Base-by-base conservation (phyloP, 1,284 basidiomycete species). In the Dichomitus squalens region DNA sequence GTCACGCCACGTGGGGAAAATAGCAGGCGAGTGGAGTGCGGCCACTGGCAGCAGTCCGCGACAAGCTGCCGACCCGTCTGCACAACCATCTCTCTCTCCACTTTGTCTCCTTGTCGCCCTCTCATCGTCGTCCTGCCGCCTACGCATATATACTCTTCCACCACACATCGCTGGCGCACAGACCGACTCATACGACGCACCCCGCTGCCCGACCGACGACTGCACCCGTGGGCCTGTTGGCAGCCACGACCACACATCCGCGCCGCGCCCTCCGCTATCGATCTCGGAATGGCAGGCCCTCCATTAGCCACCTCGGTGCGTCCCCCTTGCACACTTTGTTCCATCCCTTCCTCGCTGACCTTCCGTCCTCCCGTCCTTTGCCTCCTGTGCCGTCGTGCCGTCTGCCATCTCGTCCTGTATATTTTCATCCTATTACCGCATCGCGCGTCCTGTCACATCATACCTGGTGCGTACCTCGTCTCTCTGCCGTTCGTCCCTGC, bases 271-370 rank as follows among this genome's bases (percentile, higher is more conserved):
- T 46, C 53, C 53, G 21, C 53, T 35, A 57, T 57, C 58, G 55
- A 53, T 53, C 55, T 54, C 51, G 33, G 55, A 49, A 63, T 63
- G 61, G 58, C 55, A 56, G 56, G 43, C 35, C 58, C 53, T 29
- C 23, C 57, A 18, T 23, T 52, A 44, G 53, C 40, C 34, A 43
- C 34, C 38, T 46, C 49, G 29, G 29, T 47, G 27, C 9, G 43
- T 41, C 12, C 27, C 40, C 14, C 39, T 40, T 11, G 2, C 6
- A 1, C 5, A 11, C 18, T 29, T 21, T 3, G 4, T 8, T 33
- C 11, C 29, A 47, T 34, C 31, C 29, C 29, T 21, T 18, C 14
- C 35, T 36, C 16, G 35, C 35, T 33, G 29, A 8, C 44, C 14
- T n/a, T n/a, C n/a, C n/a, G 29, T 29, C 4, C 11, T 21, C 29